A percentile compares a stretch with the other conserved stretches of the same genome.
phyloP scores from a whole-genome alignment of 2,329 filamentous ascomycete species.

The Dactylellina sp. region DNA sequence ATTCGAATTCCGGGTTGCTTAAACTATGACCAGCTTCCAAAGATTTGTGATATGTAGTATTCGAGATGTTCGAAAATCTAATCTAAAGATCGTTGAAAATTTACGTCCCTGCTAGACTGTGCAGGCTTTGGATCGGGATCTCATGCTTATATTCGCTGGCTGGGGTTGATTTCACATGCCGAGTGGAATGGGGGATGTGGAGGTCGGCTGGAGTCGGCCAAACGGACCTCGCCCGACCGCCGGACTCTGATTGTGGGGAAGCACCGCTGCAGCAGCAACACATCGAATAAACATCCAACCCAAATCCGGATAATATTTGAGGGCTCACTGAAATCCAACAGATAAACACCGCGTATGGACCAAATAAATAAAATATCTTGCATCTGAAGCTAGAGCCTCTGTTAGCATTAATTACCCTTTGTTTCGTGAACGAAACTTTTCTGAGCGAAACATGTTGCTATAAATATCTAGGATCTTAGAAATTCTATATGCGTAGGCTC shows the following conservation, averaged over 20 bases:
- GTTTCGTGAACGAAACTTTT: too few species aligned
- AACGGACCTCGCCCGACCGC: constrained; percentile 16
- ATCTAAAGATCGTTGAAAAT: constrained; percentile 22
- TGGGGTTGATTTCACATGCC: constrained; percentile 43
- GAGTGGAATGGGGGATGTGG: constrained; percentile 18
- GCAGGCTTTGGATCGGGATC: constrained; percentile 4
- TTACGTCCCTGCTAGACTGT: constrained; percentile 21
- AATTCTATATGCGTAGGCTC: too few species aligned
- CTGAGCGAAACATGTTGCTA: too few species aligned
- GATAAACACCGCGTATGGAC: too few species aligned
- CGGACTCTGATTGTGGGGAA: constrained; percentile 43
- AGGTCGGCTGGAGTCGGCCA: constrained; percentile 53
- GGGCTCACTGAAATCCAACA: too few species aligned
- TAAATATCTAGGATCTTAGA: too few species aligned
- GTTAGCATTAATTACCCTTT: too few species aligned
- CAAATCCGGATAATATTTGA: too few species aligned
- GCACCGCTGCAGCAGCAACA: constrained; percentile 4
- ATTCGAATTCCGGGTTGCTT: constrained; percentile 4
- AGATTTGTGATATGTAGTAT: constrained; percentile 6
- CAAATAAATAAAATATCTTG: too few species aligned
- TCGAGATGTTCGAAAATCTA: constrained; percentile 4
- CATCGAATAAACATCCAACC: background rate
- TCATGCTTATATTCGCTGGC: constrained; percentile 28
- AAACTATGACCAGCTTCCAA: constrained; percentile 1
- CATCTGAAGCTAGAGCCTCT: too few species aligned